A percentile compares a stretch with the other conserved stretches of the same genome.
phyloP scores from a whole-genome alignment of 2,329 filamentous ascomycete genomes.

The Xylaria arbuscula region DNA sequence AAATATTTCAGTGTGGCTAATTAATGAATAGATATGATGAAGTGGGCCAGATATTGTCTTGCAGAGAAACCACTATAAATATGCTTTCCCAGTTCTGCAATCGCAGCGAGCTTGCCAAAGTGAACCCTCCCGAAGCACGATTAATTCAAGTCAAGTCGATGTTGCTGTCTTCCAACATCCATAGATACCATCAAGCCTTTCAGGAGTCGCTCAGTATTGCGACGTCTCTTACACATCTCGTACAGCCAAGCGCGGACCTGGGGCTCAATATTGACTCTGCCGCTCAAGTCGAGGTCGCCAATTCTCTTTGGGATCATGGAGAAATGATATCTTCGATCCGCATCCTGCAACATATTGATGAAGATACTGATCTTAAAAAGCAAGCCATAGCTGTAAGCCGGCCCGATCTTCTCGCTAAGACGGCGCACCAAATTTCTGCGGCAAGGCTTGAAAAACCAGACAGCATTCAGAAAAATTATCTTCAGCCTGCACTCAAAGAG shows the following conservation, averaged over 20 bases:
- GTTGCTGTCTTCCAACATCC: conserved; percentile 78
- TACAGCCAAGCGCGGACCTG: conserved; percentile 74
- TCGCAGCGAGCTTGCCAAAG: conserved; percentile 69
- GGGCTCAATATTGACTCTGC: conserved; percentile 81
- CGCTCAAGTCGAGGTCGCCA: conserved; percentile 84
- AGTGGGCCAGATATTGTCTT: conserved; percentile 82
- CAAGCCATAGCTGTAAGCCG: conserved; percentile 79
- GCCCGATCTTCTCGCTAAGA: conserved; percentile 84
- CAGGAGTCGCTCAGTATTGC: conserved; percentile 90
- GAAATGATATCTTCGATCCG: conserved; percentile 89
- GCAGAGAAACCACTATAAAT: conserved; percentile 83
- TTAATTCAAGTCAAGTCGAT: conserved; percentile 81
- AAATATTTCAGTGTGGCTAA: conserved; percentile 40
- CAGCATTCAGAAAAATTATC: conserved; percentile 85
- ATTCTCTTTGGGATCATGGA: conserved; percentile 92
- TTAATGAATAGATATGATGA: conserved; percentile 71
- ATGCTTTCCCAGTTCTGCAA: conserved; percentile 77
- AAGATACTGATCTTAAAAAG: conserved; percentile 68
- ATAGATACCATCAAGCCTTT: conserved; percentile 80
- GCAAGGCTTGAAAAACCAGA: conserved; percentile 92
- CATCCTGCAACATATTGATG: conserved; percentile 81
- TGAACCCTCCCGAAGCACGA: conserved; percentile 72
- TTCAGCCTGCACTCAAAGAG: conserved; percentile 85
- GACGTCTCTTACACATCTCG: conserved; percentile 82
- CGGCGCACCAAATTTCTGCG: conserved; percentile 88